Percentiles rank a stretch among this genome's conserved stretches.
These are phyloP conservation scores for Globisporangium acanthophoron DNA, from an alignment of 352 stramenopile species.

Conservation along the genomic window DNA sequence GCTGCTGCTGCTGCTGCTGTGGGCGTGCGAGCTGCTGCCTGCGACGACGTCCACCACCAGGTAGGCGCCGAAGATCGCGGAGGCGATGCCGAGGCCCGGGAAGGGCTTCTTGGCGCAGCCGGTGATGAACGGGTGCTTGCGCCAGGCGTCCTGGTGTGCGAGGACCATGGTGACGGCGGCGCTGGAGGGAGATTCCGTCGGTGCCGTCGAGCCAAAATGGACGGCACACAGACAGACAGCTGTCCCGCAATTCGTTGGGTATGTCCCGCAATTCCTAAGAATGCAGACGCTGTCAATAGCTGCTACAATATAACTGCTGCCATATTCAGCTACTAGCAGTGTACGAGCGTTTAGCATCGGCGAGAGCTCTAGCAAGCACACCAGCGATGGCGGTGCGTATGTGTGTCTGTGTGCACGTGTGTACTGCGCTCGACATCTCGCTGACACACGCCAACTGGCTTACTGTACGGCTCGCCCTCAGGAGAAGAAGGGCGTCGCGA, in stretches of 20 bases:
- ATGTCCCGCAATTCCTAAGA: background rate
- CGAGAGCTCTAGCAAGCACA: background rate
- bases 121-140: conserved; percentile 83
- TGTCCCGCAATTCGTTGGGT: too few species aligned
- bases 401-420: background rate
- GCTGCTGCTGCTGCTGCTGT: conserved; percentile 8
- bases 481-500: conserved; percentile 73
- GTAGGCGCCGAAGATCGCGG: conserved; percentile 78
- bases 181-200: conserved; percentile 9
- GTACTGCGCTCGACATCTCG: background rate
- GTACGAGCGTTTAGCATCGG: too few species aligned
- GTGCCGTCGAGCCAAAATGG: conserved; percentile 3
- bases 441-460: background rate
- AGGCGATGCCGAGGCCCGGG: conserved; percentile 65
- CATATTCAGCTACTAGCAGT: too few species aligned
- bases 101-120: conserved; percentile 85
- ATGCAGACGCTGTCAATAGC: too few species aligned
- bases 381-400: conserved; percentile 10
- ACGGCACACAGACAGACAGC: too few species aligned
- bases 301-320: too few species aligned
- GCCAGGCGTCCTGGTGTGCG: conserved; percentile 82
- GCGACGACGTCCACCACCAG: conserved; percentile 61
- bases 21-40: conserved; percentile 32
- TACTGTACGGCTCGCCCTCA: background rate
- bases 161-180: conserved; percentile 57